phyloP scores from a whole-genome alignment of 441 rosid genomes.

The Erodium trifolium region DNA sequence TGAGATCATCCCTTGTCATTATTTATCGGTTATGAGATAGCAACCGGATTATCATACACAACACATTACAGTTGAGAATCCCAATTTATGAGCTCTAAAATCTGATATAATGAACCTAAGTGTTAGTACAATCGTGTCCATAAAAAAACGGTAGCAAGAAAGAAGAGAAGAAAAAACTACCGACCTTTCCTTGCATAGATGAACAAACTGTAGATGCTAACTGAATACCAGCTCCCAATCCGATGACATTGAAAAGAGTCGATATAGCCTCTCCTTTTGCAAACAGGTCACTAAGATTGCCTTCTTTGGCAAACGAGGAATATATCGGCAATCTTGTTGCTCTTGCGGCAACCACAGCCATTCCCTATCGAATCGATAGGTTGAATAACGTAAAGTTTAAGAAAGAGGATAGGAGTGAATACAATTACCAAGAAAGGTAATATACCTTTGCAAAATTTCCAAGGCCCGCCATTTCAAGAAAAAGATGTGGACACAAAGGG shows the following conservation, averaged over 20 bases:
- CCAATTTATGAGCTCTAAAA: too few species aligned
- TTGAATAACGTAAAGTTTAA: constrained; percentile 14
- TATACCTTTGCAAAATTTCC: constrained; percentile 89
- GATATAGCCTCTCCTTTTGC: constrained; percentile 99
- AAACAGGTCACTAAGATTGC: constrained; percentile 88
- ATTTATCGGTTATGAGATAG: too few species aligned
- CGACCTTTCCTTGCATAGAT: constrained; percentile 84
- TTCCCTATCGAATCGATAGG: constrained; percentile 50
- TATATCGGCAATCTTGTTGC: constrained; percentile 90
- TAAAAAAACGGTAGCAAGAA: neutral
- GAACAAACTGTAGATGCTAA: constrained; percentile 83
- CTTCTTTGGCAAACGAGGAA: constrained; percentile 96
- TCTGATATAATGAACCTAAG: too few species aligned
- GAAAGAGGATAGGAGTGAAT: constrained; percentile 12
- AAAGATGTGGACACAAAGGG: constrained; percentile 79
- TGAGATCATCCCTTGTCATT: too few species aligned
- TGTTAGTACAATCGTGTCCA: neutral
- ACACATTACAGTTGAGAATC: too few species aligned
- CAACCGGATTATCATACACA: too few species aligned
- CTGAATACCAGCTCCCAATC: constrained; percentile 73
- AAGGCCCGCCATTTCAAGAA: constrained; percentile 93
- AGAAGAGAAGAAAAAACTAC: neutral
- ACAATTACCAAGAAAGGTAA: neutral
- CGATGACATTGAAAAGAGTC: constrained; percentile 80
- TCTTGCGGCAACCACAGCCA: constrained; percentile 95